Base-by-base conservation (phyloP, 129 eudicot genomes). In the Apium graveolens region DNA sequence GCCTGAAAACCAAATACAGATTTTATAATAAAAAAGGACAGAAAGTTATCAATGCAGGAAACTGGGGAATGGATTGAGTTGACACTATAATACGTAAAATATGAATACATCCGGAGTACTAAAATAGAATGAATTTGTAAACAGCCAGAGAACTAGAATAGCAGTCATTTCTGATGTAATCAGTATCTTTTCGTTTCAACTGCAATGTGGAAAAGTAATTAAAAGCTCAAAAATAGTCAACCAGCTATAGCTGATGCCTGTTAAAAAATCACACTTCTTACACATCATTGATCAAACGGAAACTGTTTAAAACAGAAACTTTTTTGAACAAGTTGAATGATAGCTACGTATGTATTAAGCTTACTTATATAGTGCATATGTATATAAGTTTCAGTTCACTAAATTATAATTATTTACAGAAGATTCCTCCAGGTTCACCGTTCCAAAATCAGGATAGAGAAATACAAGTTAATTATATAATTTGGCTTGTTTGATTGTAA, bases 1-100 rank as follows among this genome's bases (percentile, higher is more conserved):
- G 97, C 98, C 98, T 93, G 77, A 66, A 73, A 43, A 44, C 18
- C 65, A 49, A 60, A 37, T 41, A 77, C 16, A 63, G 24, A 48
- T 48, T 48, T 16, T 16, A 48, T 48, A 5, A 48, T 17, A 5
- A 48, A 41, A 65, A 7, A 27, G 7, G 42, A 55, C 12, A 77
- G 32, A 10, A 18, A n/a, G 21, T 29, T 16, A 69, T n/a, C 31
- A 69, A 69, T 4, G n/a, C 21, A 16, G 37, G 35, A 29, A 31
- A 26, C 14, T 27, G 7, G 13, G 12, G 26, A 35, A 0, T 18
- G 44, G 74, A 32, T 70, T 35, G 37, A 11, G 24, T 69, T 32
- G 42, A 16, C 37, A 12, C 17, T 34, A 26, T 37, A 70, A 70
- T 35, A 34, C 43, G 32, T 6, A 31, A 13, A 65, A 17, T 34